phyloP scores from a whole-genome alignment of 2,329 filamentous ascomycete species.

The Apiospora koreana region DNA sequence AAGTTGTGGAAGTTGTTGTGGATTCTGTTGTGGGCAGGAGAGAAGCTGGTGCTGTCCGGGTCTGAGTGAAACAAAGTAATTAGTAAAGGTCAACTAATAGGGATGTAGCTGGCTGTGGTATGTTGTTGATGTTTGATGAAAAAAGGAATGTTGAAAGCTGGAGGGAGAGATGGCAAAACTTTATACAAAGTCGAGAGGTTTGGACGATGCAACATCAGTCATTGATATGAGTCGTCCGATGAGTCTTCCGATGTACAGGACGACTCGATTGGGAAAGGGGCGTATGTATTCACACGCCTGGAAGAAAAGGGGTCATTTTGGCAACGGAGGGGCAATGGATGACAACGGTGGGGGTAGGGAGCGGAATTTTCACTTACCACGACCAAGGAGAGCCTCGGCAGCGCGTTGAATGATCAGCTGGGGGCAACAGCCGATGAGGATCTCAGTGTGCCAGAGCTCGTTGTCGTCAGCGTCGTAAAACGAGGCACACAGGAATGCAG shows the following conservation, averaged over 20 bases:
- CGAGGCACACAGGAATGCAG: conserved; percentile 47
- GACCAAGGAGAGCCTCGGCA: not conserved
- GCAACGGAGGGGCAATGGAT: not conserved
- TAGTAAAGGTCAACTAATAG: not conserved
- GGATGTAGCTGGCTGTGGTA: not conserved
- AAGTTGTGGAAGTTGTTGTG: not conserved
- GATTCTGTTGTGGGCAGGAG: not conserved
- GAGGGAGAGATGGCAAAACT: not conserved
- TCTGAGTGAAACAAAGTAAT: not conserved
- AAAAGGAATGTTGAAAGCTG: not conserved
- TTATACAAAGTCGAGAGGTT: not conserved
- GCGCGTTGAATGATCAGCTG: not conserved
- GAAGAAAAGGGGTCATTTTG: not conserved
- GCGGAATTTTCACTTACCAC: not conserved
- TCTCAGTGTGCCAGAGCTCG: conserved; percentile 48
- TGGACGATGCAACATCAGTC: not conserved
- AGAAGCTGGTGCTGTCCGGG: not conserved
- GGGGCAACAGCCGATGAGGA: conserved; percentile 36
- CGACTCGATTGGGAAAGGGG: not conserved
- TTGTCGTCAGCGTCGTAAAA: conserved; percentile 46
- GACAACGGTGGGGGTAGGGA: too few species aligned
- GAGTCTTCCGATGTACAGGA: not conserved
- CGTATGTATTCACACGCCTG: not conserved
- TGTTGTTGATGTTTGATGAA: not conserved
- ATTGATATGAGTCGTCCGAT: not conserved